phyloP scores from a whole-genome alignment of 2,329 filamentous ascomycete species.

The Pyrenophora graminea region DNA sequence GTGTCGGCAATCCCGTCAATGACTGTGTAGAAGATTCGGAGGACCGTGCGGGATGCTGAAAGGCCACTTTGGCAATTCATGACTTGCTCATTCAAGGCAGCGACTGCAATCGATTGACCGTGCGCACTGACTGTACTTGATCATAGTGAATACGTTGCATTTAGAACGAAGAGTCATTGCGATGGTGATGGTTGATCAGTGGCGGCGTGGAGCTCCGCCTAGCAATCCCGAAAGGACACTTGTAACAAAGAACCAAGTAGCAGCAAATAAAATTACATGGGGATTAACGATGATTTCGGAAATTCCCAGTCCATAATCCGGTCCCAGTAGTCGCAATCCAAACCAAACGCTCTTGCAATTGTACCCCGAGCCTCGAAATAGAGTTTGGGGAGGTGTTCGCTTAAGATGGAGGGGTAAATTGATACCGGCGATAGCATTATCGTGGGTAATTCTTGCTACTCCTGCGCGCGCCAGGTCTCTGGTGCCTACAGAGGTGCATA shows the following conservation, averaged over 20 bases:
- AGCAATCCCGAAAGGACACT: conserved; percentile 10
- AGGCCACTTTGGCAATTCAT: too few relatives aligned
- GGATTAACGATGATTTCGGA: not conserved
- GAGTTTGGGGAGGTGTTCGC: conserved; percentile 3
- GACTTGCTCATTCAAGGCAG: too few relatives aligned
- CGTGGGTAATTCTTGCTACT: not conserved
- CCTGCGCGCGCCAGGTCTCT: not conserved
- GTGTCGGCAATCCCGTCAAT: too few relatives aligned
- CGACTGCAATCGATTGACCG: not conserved
- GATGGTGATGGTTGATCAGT: conserved; percentile 1
- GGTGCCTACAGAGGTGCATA: conserved; percentile 10
- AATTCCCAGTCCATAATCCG: not conserved
- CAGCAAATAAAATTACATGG: not conserved
- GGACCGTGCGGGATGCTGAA: too few relatives aligned
- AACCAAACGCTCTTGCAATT: not conserved
- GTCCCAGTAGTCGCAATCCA: not conserved
- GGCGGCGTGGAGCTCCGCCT: conserved; percentile 6
- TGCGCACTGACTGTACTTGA: too few relatives aligned
- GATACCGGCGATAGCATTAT: conserved; percentile 3
- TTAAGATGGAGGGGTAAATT: conserved; percentile 13
- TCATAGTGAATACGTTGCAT: conserved; percentile 8
- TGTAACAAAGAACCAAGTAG: conserved; percentile 5
- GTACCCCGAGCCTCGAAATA: not conserved
- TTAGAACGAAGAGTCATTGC: conserved; percentile 7
- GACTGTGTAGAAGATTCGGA: too few relatives aligned